phyloP scores from a whole-genome alignment of 106 monocot genomes.

The Acorus calamus region DNA sequence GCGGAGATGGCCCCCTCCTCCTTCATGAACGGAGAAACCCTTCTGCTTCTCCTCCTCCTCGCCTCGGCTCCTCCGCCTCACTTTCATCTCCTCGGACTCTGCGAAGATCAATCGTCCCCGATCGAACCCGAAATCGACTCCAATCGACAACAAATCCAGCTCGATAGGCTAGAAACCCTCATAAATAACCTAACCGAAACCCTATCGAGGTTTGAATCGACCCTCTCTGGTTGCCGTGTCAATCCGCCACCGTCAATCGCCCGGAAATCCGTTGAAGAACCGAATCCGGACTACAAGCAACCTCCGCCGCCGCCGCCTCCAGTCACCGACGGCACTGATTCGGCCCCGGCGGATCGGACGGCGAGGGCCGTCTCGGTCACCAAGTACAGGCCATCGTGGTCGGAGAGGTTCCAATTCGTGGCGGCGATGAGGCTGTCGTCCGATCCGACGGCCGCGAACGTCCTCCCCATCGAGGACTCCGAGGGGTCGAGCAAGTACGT shows the following conservation, averaged over 20 bases:
- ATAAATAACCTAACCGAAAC: conserved; percentile 38
- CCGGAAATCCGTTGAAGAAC: background rate
- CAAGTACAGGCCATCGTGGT: conserved; percentile 46
- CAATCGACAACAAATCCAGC: conserved; percentile 61
- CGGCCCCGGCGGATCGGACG: background rate
- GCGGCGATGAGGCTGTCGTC: conserved; percentile 49
- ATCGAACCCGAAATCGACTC: conserved; percentile 14
- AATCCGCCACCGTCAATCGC: background rate
- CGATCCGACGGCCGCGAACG: conserved; percentile 25
- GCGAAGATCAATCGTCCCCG: background rate
- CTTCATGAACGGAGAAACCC: background rate
- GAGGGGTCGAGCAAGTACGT: conserved; percentile 70
- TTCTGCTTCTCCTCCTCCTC: conserved; percentile 5
- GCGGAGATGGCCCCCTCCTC: too few relatives aligned
- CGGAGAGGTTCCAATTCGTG: conserved; percentile 57
- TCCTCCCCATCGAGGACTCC: conserved; percentile 57
- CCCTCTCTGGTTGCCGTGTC: conserved; percentile 7
- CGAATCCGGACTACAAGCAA: background rate
- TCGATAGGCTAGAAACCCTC: conserved; percentile 31
- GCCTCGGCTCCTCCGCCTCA: conserved; percentile 1
- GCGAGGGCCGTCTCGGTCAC: conserved; percentile 22
- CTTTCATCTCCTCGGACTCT: background rate
- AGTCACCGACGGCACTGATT: background rate
- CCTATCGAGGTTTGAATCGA: conserved; percentile 40
- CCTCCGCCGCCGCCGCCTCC: background rate